Base-by-base conservation (phyloP, 2,329 filamentous ascomycete genomes). In the Magnaporthales sp. region DNA sequence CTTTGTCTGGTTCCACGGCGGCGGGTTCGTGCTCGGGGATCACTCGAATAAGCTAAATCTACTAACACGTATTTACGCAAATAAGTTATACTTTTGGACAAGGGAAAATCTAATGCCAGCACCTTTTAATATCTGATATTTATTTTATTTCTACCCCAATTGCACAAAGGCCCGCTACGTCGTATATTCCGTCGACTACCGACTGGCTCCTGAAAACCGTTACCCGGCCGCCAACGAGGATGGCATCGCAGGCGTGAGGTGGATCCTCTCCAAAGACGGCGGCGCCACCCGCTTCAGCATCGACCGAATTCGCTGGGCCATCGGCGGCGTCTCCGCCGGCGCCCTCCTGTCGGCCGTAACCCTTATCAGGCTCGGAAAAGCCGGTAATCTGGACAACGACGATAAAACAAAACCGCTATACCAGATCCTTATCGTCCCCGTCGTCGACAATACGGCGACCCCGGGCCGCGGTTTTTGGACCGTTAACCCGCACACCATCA, bases 131-230 rank as follows among this genome's bases (percentile, higher is more conserved):
- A n/a, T 8, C n/a, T 22, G 10, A 10, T 51, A 51, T 51, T 51
- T n/a, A n/a, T n/a, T n/a, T n/a, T n/a, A n/a, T n/a, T n/a, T n/a
- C n/a, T n/a, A n/a, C n/a, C n/a, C n/a, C n/a, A n/a, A n/a, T n/a
- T n/a, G n/a, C n/a, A 7, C 19, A 58, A n/a, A 7, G 7, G 54
- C 54, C 54, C 54, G 54, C 7, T 58, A n/a, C 22, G 68, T 72
- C 22, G 69, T 58, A 9, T 58, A n/a, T 24, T n/a, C 80, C 67
- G 79, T 83, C 1, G 79, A 81, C 46, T 85, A 85, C 71, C 74
- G 81, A 0, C 75, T 84, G 11, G 81, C 81, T 1, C 83, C 83
- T 0, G 81, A 84, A 68, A 73, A 80, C 64, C 75, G 75, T 10
- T 83, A 80, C 67, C 82, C 83, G 0, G 73, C 70, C 4, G 76